Percentiles rank a stretch among this genome's conserved stretches.
These are phyloP conservation scores for Drechslerella coelobrocha DNA, from an alignment of 2,329 filamentous ascomycete species.

Conservation along the genomic window DNA sequence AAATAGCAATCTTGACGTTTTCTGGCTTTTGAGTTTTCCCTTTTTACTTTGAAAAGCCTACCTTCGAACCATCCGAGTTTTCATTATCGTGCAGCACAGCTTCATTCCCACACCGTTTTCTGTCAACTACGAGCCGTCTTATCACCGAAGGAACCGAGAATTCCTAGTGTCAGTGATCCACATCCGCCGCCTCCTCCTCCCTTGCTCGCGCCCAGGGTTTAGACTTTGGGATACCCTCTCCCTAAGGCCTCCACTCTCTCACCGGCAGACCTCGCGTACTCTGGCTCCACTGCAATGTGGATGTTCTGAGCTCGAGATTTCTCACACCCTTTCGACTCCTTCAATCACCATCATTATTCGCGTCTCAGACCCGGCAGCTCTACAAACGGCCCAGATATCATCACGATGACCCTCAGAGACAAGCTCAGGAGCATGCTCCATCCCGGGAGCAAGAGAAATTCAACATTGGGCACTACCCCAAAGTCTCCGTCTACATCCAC, in stretches of 20 bases:
- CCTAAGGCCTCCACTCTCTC: neutral
- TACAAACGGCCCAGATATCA: neutral
- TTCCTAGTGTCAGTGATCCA: no score
- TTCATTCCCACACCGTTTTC: no score
- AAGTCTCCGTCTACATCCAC: constrained; percentile 18
- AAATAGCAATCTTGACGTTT: neutral
- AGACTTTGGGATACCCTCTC: neutral
- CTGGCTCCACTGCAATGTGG: neutral
- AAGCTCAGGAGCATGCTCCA: constrained; percentile 42
- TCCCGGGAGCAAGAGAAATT: constrained; percentile 25
- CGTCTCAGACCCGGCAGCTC: neutral
- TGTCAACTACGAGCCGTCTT: no score
- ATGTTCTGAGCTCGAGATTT: neutral
- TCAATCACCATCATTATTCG: neutral
- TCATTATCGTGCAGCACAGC: no score
- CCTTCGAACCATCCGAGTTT: no score
- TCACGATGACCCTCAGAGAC: constrained; percentile 42
- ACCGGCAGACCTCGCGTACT: neutral
- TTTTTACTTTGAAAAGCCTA: no score
- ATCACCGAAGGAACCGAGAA: no score
- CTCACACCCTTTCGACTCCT: neutral
- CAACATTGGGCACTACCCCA: neutral
- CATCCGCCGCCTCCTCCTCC: no score
- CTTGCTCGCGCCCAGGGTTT: no score
- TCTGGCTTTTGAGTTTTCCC: no score